A percentile compares a stretch with the other conserved stretches of the same genome.
Evolutionary conservation across 805 yeast genomes (phyloP).

Genomic region (Lipomyces mesembrius): DNA sequence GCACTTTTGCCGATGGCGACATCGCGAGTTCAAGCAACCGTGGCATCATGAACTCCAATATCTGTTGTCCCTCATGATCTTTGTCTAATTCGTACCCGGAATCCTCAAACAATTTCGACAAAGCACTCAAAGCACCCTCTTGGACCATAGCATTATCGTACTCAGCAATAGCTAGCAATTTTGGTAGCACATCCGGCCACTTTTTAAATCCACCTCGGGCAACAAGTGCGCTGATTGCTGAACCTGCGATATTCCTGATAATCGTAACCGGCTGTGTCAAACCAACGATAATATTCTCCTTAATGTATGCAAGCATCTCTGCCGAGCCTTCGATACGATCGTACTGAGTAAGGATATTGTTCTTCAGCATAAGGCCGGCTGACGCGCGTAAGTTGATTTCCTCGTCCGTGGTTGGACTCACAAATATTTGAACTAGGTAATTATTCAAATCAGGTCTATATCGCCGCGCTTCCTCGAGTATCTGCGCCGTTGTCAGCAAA

Average conservation of each 20-base stretch:
- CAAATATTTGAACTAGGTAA: conserved; percentile 72
- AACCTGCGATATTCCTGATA: conserved; percentile 87
- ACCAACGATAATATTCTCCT: conserved; percentile 52
- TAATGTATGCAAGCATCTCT: conserved; percentile 53
- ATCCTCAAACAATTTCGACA: conserved; percentile 91
- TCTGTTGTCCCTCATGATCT: conserved; percentile 67
- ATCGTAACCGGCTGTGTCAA: conserved; percentile 59
- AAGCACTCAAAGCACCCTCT: conserved; percentile 80
- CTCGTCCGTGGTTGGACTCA: conserved; percentile 54
- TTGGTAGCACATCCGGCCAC: conserved; percentile 79
- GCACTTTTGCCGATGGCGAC: conserved; percentile 52
- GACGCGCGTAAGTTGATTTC: conserved; percentile 74
- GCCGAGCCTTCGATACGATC: conserved; percentile 42
- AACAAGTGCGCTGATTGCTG: conserved; percentile 82
- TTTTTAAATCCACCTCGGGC: conserved; percentile 65
- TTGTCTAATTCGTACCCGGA: conserved; percentile 66
- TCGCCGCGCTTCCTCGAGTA: conserved; percentile 66
- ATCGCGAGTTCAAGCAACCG: conserved; percentile 60
- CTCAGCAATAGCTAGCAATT: conserved; percentile 64
- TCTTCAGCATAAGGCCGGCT: conserved; percentile 85
- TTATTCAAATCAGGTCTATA: conserved; percentile 77
- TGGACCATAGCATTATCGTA: conserved; percentile 55
- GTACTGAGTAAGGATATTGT: conserved; percentile 57
- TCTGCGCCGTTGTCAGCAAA: conserved; percentile 41
- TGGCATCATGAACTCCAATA: conserved; percentile 69